phyloP scores from a whole-genome alignment of 768 basidiomycete species.

The Sarcomyxa edulis region DNA sequence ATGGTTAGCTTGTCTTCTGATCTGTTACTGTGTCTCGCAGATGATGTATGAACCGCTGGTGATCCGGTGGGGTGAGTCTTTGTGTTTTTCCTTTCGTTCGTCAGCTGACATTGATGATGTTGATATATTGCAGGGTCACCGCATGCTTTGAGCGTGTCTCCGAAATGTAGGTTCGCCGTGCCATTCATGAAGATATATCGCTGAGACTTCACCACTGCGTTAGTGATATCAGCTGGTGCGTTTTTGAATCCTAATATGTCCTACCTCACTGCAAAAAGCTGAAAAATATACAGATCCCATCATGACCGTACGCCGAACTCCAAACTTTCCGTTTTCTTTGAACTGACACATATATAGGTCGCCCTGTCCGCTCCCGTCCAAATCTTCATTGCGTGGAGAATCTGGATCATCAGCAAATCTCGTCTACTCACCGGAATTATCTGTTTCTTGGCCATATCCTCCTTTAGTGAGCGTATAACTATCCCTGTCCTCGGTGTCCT shows the following conservation, averaged over 20 bases:
- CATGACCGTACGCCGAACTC: constrained; percentile 3
- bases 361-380: constrained; percentile 8
- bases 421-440: constrained; percentile 2
- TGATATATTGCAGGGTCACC: background rate
- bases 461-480: constrained; percentile 1
- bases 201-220: background rate
- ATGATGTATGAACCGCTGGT: constrained; percentile 12
- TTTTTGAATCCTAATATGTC: background rate
- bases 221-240: constrained; percentile 8
- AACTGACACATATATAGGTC: too few species aligned
- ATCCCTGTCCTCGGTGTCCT: background rate
- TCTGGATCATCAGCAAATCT: constrained; percentile 7
- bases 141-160: constrained; percentile 1
- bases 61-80: constrained; percentile 6
- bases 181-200: background rate
- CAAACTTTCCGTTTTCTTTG: background rate
- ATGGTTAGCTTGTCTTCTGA: too few species aligned
- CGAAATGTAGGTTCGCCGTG: constrained; percentile 4
- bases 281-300: constrained; percentile 3
- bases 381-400: constrained; percentile 7
- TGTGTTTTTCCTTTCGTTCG: background rate
- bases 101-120: background rate
- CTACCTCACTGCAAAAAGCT: background rate
- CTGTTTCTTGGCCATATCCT: constrained; percentile 5
- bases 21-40: too few species aligned